These are phyloP conservation scores for Cyberlindnera misumaiensis DNA, from an alignment of 805 yeast genomes.

Conservation along the genomic window DNA sequence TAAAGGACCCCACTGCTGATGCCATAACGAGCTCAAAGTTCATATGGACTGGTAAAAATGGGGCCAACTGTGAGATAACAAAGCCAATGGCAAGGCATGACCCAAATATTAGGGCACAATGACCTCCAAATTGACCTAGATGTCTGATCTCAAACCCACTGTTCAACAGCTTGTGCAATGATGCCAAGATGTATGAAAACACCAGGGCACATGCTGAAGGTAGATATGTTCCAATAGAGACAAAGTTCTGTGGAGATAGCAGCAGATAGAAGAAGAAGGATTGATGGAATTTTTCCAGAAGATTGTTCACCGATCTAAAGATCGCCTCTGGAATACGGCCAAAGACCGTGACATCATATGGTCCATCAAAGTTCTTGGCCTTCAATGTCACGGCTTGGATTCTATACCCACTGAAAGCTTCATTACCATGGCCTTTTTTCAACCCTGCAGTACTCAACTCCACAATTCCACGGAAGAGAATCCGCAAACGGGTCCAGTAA, in stretches of 20 bases:
- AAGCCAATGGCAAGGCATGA: conserved; percentile 17
- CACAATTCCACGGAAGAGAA: conserved; percentile 59
- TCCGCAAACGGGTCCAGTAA: conserved; percentile 49
- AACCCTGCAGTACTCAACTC: conserved; percentile 69
- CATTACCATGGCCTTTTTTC: conserved; percentile 60
- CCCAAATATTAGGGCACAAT: conserved; percentile 22
- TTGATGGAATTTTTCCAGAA: conserved; percentile 94
- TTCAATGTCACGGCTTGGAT: conserved; percentile 81
- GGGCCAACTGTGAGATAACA: conserved; percentile 14
- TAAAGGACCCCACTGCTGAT: conserved; percentile 15
- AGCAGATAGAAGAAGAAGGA: conserved; percentile 89
- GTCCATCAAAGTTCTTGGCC: conserved; percentile 55
- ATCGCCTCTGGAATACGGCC: conserved; percentile 87
- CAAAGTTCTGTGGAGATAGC: conserved; percentile 71
- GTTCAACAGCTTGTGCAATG: conserved; percentile 51
- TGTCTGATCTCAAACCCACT: conserved; percentile 13
- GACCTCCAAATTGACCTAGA: conserved; percentile 2
- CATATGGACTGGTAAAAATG: conserved; percentile 10
- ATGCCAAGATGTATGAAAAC: conserved; percentile 59
- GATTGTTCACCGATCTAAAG: conserved; percentile 82
- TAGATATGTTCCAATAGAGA: conserved; percentile 87
- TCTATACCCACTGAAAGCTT: conserved; percentile 94
- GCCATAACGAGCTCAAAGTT: conserved; percentile 10
- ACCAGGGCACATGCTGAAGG: conserved; percentile 79
- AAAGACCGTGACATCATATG: conserved; percentile 77